Percentiles rank a stretch among this genome's conserved stretches.
Evolutionary conservation across 1,139 yeast genomes (phyloP).

Genomic region (Yamadazyma kanchanaburiensis): DNA sequence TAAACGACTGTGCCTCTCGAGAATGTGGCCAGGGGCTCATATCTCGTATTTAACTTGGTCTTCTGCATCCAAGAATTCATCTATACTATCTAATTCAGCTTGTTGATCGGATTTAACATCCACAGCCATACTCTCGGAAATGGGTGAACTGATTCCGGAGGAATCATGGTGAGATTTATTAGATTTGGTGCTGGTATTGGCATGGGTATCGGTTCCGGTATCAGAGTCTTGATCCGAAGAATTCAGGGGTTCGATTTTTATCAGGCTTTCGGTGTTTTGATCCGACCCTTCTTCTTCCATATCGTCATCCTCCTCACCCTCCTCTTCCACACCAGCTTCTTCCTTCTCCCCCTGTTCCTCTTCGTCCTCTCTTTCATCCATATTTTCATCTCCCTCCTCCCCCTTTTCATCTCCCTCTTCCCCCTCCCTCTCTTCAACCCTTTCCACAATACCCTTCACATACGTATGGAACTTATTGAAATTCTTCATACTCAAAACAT

Average conservation of each 20-base stretch:
- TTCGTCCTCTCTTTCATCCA: slow-evolving; percentile 10
- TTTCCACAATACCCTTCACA: slow-evolving; percentile 25
- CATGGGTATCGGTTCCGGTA: slow-evolving; percentile 12
- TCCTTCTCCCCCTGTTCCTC: slow-evolving; percentile 5
- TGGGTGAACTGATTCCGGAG: too few relatives aligned
- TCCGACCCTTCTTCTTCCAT: slow-evolving; percentile 11
- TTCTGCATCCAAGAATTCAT: slow-evolving; percentile 35
- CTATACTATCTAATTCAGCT: slow-evolving; percentile 27
- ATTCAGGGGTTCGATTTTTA: slow-evolving; percentile 1
- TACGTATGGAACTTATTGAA: slow-evolving; percentile 40
- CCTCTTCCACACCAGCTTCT: slow-evolving; percentile 3
- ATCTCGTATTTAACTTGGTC: slow-evolving; percentile 41
- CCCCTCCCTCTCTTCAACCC: slow-evolving; percentile 8
- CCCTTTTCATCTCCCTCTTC: slow-evolving; percentile 6
- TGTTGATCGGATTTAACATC: slow-evolving; percentile 1
- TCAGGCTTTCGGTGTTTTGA: slow-evolving; percentile 2
- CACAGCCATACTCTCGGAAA: too few relatives aligned
- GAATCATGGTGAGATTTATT: too few relatives aligned
- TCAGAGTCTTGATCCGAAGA: slow-evolving; percentile 3
- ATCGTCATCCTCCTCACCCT: slow-evolving; percentile 7
- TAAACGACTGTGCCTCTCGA: background rate
- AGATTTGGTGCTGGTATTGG: background rate
- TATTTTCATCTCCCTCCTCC: slow-evolving; percentile 7
- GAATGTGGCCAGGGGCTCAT: slow-evolving; percentile 5
- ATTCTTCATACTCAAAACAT: slow-evolving; percentile 42